Evolutionary conservation across 2,329 filamentous ascomycete genomes (phyloP).

Genomic region (Colletotrichum caudatum): DNA sequence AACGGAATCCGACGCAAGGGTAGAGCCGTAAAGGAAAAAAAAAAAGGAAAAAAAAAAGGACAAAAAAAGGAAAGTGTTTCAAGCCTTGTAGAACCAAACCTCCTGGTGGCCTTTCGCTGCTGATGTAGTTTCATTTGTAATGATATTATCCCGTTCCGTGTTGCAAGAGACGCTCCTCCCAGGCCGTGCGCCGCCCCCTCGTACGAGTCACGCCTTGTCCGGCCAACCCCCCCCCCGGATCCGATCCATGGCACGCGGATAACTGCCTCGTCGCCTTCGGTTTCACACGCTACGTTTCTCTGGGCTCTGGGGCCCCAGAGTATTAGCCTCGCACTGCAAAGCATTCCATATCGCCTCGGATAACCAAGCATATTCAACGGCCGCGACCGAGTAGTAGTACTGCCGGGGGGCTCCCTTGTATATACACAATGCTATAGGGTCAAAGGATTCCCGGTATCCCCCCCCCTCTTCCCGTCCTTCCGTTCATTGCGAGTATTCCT

Average conservation of each 20-base stretch:
- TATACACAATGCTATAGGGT: background rate
- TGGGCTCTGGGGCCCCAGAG: no score
- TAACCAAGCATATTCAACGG: no score
- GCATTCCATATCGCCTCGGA: background rate
- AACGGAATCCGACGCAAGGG: background rate
- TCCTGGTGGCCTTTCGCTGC: background rate
- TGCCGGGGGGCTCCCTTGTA: no score
- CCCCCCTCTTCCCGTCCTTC: fast-evolving
- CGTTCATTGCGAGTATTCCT: slow-evolving; percentile 41
- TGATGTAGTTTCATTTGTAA: background rate
- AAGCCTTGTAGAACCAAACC: background rate
- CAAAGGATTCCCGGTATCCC: no score
- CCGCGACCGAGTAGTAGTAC: no score
- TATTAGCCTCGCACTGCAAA: background rate
- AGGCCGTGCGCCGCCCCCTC: background rate
- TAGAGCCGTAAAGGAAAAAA: background rate
- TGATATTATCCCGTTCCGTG: background rate
- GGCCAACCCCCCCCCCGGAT: background rate
- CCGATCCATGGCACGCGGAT: background rate
- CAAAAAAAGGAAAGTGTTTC: background rate
- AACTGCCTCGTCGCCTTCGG: background rate
- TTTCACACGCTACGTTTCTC: background rate
- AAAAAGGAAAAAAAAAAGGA: no score
- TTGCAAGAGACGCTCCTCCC: background rate
- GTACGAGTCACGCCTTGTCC: background rate